Base-by-base conservation (phyloP, 495 filamentous ascomycete genomes). In the Mycothermus thermophilus region DNA sequence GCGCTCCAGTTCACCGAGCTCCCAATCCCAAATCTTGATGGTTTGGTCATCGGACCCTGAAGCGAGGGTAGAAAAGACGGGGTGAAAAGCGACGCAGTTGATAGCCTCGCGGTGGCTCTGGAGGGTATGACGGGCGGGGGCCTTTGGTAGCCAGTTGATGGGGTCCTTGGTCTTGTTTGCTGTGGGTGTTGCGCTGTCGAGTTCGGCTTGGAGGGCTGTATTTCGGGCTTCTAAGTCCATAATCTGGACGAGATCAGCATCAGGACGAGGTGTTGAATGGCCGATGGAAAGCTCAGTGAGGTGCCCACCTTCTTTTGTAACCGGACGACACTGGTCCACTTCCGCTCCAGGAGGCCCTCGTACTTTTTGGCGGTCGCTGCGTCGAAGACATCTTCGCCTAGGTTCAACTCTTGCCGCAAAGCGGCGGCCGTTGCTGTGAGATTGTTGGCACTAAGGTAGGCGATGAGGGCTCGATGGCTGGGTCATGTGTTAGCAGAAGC, bases 1-100 rank as follows among this genome's bases (percentile, higher is more conserved):
- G 18, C 79, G 60, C 50, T 95, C 88, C 7, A 94, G 67, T 53
- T 95, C 88, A 14, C 90, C 90, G 12, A 93, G 62, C 46, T 97
- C 90, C 83, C 85, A 95, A 49, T 95, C 90, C 90, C 90, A 97
- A 32, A 97, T 85, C 52, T 97, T 97, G 51, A 85, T 83, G 8
- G 76, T 83, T 29, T 71, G 73, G 47, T 85, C 80, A 47, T 95
- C 90, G 24, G 87, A 93, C 12, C 83, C 90, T 1, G 86, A 90
- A 10, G 90, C 90, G 8, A 97, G 64, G 1, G 82, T 84, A 13
- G 86, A 86, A 53, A 93, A 95, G 35, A 90, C 65, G 0, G 90
- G 88, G 54, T 97, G 90, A 58, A 97, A 97, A 3, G 90, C 90
- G 33, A 96, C 75, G 45, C 80, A 87, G 22, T 79, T 93, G 27